phyloP scores from a whole-genome alignment of 768 basidiomycete genomes.

The Tephrocybe sp. region DNA sequence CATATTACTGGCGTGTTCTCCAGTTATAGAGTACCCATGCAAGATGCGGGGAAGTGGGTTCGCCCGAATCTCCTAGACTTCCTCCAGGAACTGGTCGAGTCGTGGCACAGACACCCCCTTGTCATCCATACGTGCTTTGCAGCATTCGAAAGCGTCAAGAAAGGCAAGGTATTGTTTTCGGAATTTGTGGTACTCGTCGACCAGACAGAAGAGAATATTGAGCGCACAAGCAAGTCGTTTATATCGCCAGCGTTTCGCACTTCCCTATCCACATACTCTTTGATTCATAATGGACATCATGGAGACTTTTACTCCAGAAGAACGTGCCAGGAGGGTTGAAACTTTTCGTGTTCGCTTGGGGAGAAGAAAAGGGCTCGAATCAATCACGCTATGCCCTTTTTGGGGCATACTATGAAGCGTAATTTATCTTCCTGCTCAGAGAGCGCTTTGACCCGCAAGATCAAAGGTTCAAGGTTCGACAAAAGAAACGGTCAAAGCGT shows the following conservation, averaged over 20 bases:
- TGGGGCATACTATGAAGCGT: too few relatives aligned
- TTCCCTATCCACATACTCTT: too few relatives aligned
- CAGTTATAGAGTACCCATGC: background rate
- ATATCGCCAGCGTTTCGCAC: background rate
- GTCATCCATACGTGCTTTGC: background rate
- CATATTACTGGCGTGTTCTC: background rate
- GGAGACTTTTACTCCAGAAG: too few relatives aligned
- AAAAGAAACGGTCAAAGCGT: too few relatives aligned
- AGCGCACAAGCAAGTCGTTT: background rate
- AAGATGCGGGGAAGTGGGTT: background rate
- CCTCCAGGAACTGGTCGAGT: background rate
- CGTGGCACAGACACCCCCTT: background rate
- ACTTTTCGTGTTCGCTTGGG: too few relatives aligned
- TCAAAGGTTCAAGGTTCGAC: too few relatives aligned
- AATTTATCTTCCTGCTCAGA: too few relatives aligned
- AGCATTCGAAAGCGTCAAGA: background rate
- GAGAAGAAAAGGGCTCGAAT: too few relatives aligned
- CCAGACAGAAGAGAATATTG: background rate
- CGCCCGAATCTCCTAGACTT: background rate
- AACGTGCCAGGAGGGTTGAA: too few relatives aligned
- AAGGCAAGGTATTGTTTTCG: background rate
- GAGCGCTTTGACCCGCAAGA: too few relatives aligned
- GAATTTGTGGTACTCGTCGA: background rate
- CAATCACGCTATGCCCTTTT: too few relatives aligned
- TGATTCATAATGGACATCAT: too few relatives aligned